A percentile compares a stretch with the other conserved stretches of the same genome.
Conservation (phyloP, 352 stramenopile species). For the Phytophthora vignae region DNA sequence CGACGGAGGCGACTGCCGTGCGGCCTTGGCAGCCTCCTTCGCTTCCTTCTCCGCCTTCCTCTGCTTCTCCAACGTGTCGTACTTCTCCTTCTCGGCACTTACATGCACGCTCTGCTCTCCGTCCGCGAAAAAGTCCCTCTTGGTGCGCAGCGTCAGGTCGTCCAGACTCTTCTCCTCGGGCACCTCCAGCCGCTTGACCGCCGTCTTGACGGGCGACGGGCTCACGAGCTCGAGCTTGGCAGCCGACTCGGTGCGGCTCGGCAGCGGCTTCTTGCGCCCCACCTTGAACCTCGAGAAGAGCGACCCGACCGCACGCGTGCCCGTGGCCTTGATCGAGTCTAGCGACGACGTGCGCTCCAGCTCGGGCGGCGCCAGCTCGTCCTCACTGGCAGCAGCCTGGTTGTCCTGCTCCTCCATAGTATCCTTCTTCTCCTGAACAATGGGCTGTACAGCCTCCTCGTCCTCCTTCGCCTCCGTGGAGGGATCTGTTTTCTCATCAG, state of each 20-base stretch:
- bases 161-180: constrained; percentile 36
- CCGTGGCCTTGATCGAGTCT: constrained; percentile 35
- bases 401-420: constrained; percentile 8
- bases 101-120: constrained; percentile 51
- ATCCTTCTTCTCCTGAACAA: not conserved
- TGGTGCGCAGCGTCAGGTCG: constrained; percentile 26
- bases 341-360: constrained; percentile 29
- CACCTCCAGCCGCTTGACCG: constrained; percentile 36
- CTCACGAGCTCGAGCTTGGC: constrained; percentile 29
- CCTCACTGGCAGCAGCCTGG: not conserved
- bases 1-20: constrained; percentile 13
- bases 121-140: constrained; percentile 28
- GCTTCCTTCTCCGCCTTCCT: constrained; percentile 26
- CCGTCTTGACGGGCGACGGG: constrained; percentile 35
- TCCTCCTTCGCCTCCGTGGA: not conserved
- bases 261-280: constrained; percentile 39
- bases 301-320: constrained; percentile 36
- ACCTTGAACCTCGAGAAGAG: constrained; percentile 52
- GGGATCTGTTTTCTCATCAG: constrained; percentile 4
- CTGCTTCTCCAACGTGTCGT: constrained; percentile 31
- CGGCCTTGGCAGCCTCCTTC: not conserved
- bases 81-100: constrained; percentile 44
- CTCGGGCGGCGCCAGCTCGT: constrained; percentile 16
- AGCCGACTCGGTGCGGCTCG: constrained; percentile 38
- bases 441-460: not conserved